A percentile compares a stretch with the other conserved stretches of the same genome.
These are phyloP conservation scores for Fagopyrum homotropicum DNA, from an alignment of 148 eudicot species.

Conservation along the genomic window DNA sequence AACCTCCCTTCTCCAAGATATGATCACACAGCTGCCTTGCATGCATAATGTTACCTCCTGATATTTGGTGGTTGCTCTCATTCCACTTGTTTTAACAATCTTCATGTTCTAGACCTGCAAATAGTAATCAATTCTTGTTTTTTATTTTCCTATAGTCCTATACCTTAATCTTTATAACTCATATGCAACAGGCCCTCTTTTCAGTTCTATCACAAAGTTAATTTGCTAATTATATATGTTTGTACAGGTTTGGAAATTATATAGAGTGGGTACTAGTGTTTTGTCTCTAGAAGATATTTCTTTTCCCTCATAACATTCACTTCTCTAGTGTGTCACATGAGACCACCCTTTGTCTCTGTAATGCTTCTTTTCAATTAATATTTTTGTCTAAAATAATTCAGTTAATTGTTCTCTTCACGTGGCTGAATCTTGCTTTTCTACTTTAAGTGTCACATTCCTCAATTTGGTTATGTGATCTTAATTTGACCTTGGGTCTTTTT, in stretches of 20 bases:
- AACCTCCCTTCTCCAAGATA: conserved; percentile 89
- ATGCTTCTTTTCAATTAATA: not conserved
- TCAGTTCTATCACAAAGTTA: not conserved
- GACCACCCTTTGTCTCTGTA: not conserved
- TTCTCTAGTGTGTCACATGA: not conserved
- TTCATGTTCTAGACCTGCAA: conserved; percentile 80
- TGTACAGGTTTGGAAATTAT: conserved; percentile 2
- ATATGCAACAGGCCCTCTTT: not conserved
- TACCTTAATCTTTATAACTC: not conserved
- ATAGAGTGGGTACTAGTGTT: not conserved
- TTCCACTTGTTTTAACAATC: conserved; percentile 74
- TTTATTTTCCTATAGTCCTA: not conserved
- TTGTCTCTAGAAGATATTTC: not conserved
- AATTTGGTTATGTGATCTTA: not conserved
- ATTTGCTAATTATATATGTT: not conserved
- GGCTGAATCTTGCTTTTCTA: not conserved
- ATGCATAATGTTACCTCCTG: conserved; percentile 73
- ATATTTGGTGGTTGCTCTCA: conserved; percentile 96
- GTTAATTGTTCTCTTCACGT: not conserved
- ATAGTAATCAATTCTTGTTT: conserved; percentile 43
- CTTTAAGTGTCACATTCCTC: not conserved
- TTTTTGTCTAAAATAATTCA: not conserved
- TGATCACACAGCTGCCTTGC: conserved; percentile 85
- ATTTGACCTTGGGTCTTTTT: not conserved
- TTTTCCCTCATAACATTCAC: not conserved